Percentiles rank a stretch among this genome's conserved stretches.
These are phyloP conservation scores for Fraxinus albicans DNA, from an alignment of 305 asterid species.

Conservation along the genomic window DNA sequence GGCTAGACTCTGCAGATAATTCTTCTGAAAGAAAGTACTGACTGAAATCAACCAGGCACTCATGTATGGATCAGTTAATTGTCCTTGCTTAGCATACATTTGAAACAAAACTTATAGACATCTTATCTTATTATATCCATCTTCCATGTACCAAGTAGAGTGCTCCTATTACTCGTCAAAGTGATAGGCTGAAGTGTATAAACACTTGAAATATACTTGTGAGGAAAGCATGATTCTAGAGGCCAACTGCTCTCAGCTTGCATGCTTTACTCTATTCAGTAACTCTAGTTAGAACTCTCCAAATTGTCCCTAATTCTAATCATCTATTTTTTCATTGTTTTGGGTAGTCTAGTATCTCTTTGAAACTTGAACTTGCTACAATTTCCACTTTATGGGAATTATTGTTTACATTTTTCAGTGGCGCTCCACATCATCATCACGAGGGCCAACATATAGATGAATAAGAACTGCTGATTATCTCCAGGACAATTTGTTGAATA, in stretches of 20 bases:
- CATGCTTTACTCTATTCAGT: neutral
- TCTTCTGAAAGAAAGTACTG: neutral
- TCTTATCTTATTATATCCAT: neutral
- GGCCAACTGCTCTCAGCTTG: neutral
- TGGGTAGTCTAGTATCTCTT: neutral
- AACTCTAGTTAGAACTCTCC: neutral
- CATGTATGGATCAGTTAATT: neutral
- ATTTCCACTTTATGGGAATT: neutral
- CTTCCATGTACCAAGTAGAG: neutral
- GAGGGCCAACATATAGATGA: neutral
- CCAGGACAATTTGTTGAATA: neutral
- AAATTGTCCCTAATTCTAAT: neutral
- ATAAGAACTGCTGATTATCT: neutral
- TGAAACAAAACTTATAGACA: neutral
- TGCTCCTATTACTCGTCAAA: neutral
- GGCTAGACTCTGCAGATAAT: neutral
- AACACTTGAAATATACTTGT: neutral
- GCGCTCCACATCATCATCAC: neutral
- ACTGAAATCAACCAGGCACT: neutral
- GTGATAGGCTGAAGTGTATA: neutral
- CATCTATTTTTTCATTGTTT: neutral
- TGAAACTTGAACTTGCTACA: neutral
- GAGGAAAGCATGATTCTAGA: neutral
- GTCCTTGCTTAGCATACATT: neutral
- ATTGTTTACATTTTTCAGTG: neutral